Conservation (phyloP, 2,329 filamentous ascomycete genomes). For the Botryotinia calthae region DNA sequence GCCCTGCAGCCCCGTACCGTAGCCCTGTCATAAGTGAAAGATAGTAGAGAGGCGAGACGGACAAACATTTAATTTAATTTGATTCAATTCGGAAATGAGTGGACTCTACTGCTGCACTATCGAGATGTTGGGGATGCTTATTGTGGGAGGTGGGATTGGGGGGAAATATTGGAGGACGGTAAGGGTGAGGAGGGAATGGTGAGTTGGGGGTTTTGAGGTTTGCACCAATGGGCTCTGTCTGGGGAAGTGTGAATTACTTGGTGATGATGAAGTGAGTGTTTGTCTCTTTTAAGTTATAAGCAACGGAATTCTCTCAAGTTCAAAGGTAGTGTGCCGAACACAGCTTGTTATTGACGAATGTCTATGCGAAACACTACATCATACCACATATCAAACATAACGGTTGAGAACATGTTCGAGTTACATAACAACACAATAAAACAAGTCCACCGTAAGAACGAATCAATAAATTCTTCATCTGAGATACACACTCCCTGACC, state of each 20-base stretch:
- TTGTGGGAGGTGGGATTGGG: background rate
- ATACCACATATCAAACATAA: background rate
- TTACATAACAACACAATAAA: background rate
- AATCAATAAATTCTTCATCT: background rate
- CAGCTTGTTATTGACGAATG: background rate
- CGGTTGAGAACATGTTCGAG: background rate
- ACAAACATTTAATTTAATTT: background rate
- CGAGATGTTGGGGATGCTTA: background rate
- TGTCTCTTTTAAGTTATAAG: background rate
- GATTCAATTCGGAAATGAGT: background rate
- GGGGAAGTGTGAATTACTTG: background rate
- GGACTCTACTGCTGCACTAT: background rate
- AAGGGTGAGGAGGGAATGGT: background rate
- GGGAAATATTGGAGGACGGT: background rate
- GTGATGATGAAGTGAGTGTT: background rate
- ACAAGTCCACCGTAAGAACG: background rate
- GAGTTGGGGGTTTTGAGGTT: background rate
- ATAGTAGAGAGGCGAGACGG: background rate
- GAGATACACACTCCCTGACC: background rate
- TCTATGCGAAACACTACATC: background rate
- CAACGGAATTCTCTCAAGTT: background rate
- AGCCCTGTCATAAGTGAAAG: no score
- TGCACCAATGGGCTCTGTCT: background rate
- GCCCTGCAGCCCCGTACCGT: background rate
- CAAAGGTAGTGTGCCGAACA: no score